Conservation (phyloP, 768 basidiomycete genomes). For the Russula sp. region DNA sequence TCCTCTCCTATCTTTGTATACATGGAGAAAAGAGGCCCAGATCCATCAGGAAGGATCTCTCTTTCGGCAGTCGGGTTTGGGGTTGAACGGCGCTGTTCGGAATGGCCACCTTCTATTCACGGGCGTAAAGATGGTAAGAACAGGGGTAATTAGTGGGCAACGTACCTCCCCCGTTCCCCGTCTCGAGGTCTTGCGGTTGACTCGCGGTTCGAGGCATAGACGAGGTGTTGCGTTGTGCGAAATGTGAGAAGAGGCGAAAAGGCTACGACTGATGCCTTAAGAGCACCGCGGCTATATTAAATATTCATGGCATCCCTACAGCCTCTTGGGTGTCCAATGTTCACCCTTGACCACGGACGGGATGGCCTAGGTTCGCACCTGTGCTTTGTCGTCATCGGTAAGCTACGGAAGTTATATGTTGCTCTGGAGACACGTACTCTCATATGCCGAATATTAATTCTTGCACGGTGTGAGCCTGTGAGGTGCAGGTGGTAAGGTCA, state of each 20-base stretch:
- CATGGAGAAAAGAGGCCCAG: conserved; percentile 1
- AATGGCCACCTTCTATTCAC: not conserved
- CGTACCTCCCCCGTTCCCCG: not conserved
- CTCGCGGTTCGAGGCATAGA: not conserved
- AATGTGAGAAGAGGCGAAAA: not conserved
- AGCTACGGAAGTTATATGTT: too few species aligned
- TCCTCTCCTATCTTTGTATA: not conserved
- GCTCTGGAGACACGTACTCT: too few species aligned
- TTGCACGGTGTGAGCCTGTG: too few species aligned
- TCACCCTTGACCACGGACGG: too few species aligned
- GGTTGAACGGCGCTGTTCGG: not conserved
- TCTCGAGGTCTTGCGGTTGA: not conserved
- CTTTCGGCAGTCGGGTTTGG: not conserved
- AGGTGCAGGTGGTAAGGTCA: too few species aligned
- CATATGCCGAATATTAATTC: too few species aligned
- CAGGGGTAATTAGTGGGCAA: not conserved
- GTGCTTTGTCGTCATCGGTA: too few species aligned
- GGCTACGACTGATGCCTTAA: too few species aligned
- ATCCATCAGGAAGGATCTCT: not conserved
- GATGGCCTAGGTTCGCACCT: too few species aligned
- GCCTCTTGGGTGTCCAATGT: too few species aligned
- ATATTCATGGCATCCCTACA: too few species aligned
- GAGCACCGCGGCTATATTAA: too few species aligned
- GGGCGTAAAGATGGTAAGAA: not conserved
- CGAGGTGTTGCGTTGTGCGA: not conserved